Base-by-base conservation (phyloP, 2,329 filamentous ascomycete genomes). In the Septoria linicola region DNA sequence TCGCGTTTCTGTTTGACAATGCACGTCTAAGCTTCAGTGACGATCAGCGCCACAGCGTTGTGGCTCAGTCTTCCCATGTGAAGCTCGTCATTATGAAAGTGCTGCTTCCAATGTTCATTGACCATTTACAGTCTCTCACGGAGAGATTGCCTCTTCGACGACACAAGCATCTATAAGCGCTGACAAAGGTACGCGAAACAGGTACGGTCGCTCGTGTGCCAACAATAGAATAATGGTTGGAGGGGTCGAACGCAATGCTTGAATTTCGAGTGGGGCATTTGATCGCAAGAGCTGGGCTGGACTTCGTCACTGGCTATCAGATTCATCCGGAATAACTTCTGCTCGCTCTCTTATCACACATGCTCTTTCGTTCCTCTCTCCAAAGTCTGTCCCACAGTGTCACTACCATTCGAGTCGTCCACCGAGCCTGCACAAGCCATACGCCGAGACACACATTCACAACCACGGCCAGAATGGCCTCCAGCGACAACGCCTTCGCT, bases 391-490 rank as follows among this genome's bases (percentile, higher is more conserved):
- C 11, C 19, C 13, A 8, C 8, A n/a, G 1, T 23, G 6, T 11
- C 30, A 13, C 17, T 34, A 17, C 3, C 32, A 14, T 17, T 21
- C 35, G 4, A 19, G 25, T n/a, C 21, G 34, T 1, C 1, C 17
- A 30, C 25, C 35, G 19, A 10, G 32, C 42, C 7, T 23, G 19
- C 6, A 7, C 43, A 16, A 21, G 25, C 16, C 21, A 19, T 16
- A 23, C 35, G 8, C 10, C 5, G 19, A 17, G 13, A 2, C 35
- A 14, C 31, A 3, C 36, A 32, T 32, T 32, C 30, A 31, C 36
- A 3, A 40, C 23, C 31, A 21, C 41, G 25, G 14, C 40, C 23
- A 50, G 23, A 23, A 55, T 57, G 57, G 21, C 55, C 10, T 32
- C 51, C 14, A 23, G 34, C 17, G 44, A 51, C 20, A 44, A 49